Evolutionary conservation across 2,329 filamentous ascomycete genomes (phyloP), one percentile per base, ranked within the genome.

Genomic region (Claviceps monticola): DNA sequence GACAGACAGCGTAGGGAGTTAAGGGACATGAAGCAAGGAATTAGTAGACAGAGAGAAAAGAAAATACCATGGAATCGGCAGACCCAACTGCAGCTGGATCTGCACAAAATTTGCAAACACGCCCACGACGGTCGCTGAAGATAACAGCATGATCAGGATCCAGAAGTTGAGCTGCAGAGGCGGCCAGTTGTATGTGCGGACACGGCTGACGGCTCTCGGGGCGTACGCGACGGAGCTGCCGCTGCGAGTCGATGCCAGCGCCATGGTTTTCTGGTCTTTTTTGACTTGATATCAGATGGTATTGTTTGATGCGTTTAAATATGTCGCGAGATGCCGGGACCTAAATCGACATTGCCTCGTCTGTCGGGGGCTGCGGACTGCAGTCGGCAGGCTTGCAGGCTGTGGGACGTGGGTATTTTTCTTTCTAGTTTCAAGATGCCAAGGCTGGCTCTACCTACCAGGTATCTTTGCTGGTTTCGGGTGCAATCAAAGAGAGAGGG

Each of bases 181-280:
- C 17, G 82, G 82, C 82, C 82, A 85, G 68, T 80, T 79, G 71
- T 84, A 85, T 43, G 74, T 75, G 61, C 78, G 76, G 4, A 80
- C 64, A 56, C 71, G 67, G 48, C 63, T 71, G 54, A 69, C 61
- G 41, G 70, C 58, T 51, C 68, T 69, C 44, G 70, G 69, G 53
- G 70, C 66, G 62, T 73, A 71, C 52, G 70, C 64, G 60, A 68
- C 59, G 37, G 74, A 74, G 55, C 62, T 66, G 43, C 67, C 66
- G 56, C 54, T 70, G 34, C 52, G 23, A 8, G 55, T 48, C 29
- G 56, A 57, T 19, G 42, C 21, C 6, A 47, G 39, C 5, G 41
- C 50, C 39, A 48, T 51, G 48, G 14, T 42, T n/a, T 46, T 23
- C 16, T 43, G n/a, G 16, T 39, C 0, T 34, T 34, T 34, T 34